Conservation (phyloP, 805 yeast species). For the Ogataea ganodermae region DNA sequence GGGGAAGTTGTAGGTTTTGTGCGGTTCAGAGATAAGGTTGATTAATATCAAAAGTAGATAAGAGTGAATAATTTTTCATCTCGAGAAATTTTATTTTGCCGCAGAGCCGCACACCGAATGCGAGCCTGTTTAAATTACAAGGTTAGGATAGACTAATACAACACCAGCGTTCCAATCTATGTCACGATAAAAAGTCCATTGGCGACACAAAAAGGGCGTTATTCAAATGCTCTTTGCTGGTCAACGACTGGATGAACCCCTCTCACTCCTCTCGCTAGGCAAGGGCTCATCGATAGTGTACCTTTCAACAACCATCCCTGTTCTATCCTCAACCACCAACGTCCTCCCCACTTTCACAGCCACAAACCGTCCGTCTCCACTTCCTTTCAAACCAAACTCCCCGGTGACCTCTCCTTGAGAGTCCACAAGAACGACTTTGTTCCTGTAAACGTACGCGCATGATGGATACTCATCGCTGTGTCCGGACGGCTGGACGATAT, state of each 20-base stretch:
- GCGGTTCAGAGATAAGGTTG: not conserved
- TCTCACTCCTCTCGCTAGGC: too few species aligned
- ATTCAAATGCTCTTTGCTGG: too few species aligned
- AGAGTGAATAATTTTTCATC: not conserved
- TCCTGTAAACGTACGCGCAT: constrained; percentile 45
- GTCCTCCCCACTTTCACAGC: constrained; percentile 75
- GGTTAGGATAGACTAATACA: too few species aligned
- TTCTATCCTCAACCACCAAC: constrained; percentile 69
- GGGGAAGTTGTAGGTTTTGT: too few species aligned
- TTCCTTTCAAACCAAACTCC: constrained; percentile 19
- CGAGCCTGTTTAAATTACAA: too few species aligned
- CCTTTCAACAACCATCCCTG: not conserved
- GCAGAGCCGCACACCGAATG: not conserved
- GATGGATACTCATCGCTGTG: constrained; percentile 29
- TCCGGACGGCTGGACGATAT: constrained; percentile 7
- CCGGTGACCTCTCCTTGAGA: constrained; percentile 46
- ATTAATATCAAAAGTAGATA: too few species aligned
- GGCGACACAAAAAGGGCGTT: too few species aligned
- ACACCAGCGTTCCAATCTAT: too few species aligned
- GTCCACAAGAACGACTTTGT: constrained; percentile 43
- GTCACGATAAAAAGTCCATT: too few species aligned
- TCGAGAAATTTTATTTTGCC: not conserved
- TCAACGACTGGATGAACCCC: too few species aligned
- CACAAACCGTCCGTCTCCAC: constrained; percentile 16
- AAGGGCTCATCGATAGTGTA: too few species aligned